phyloP scores from a whole-genome alignment of 495 filamentous ascomycete genomes.

The Xylaria grammica region DNA sequence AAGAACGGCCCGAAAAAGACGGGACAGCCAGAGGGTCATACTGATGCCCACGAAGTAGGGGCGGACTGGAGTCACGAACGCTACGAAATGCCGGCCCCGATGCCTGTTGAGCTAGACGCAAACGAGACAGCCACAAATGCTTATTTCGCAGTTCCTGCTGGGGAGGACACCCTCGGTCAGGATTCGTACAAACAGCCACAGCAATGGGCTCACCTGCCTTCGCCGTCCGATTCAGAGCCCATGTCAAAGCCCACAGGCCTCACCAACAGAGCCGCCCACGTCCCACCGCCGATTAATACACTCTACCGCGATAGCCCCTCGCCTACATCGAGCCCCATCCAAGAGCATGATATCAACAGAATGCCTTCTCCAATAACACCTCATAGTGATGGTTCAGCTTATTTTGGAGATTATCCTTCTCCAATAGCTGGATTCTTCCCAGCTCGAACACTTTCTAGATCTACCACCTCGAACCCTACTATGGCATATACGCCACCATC shows the following conservation, averaged over 20 bases:
- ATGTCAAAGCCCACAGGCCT: background rate
- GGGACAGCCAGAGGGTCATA: conserved; percentile 25
- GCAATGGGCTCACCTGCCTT: conserved; percentile 10
- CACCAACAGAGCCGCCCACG: conserved; percentile 3
- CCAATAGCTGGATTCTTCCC: conserved; percentile 46
- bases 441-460: conserved; percentile 34
- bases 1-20: conserved; percentile 29
- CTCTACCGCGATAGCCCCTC: conserved; percentile 49
- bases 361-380: conserved; percentile 55
- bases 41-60: conserved; percentile 48
- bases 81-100: conserved; percentile 54
- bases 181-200: conserved; percentile 16
- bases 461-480: conserved; percentile 35
- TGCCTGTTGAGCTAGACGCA: conserved; percentile 56
- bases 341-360: conserved; percentile 44
- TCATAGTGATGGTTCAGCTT: conserved; percentile 44
- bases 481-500: conserved; percentile 44
- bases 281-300: conserved; percentile 17
- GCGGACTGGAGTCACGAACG: conserved; percentile 54
- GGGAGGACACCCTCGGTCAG: background rate
- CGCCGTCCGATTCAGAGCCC: background rate
- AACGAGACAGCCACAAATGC: conserved; percentile 39
- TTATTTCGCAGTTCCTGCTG: conserved; percentile 40
- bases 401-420: conserved; percentile 43
- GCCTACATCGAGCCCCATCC: conserved; percentile 47